These are phyloP conservation scores for Cryomyces minteri DNA, from an alignment of 495 filamentous ascomycete species.

Conservation along the genomic window DNA sequence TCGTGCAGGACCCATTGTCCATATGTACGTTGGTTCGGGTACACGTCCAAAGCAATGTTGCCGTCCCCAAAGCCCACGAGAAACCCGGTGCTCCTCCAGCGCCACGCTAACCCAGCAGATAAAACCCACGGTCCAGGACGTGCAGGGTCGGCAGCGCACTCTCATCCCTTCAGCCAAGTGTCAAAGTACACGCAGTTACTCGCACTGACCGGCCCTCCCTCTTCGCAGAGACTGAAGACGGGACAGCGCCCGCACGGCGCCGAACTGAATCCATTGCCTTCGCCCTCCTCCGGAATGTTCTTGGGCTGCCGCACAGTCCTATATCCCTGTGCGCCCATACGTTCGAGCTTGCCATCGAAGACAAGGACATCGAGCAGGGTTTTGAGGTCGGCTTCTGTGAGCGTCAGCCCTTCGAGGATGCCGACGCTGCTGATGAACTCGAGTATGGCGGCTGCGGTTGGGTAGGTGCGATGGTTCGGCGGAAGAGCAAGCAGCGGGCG, in stretches of 20 bases:
- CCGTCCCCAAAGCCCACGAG: too few relatives aligned
- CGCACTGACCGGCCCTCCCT: constrained; percentile 74
- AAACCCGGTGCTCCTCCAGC: too few relatives aligned
- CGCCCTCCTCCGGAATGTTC: constrained; percentile 19
- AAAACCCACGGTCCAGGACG: background rate
- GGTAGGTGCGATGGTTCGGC: constrained; percentile 52
- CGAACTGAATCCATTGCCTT: constrained; percentile 56
- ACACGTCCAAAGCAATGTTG: too few relatives aligned
- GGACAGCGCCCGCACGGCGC: constrained; percentile 84
- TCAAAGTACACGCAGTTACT: constrained; percentile 82
- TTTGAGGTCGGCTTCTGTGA: constrained; percentile 54
- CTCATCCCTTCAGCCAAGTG: constrained; percentile 40
- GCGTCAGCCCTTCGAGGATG: constrained; percentile 39
- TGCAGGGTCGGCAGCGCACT: background rate
- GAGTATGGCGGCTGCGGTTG: constrained; percentile 55
- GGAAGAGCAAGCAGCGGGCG: constrained; percentile 37
- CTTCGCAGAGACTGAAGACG: constrained; percentile 80
- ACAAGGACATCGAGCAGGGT: constrained; percentile 70
- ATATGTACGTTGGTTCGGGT: too few relatives aligned
- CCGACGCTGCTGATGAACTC: constrained; percentile 43
- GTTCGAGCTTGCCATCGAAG: constrained; percentile 61
- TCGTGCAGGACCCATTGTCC: too few relatives aligned
- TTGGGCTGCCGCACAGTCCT: constrained; percentile 22
- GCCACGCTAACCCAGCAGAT: too few relatives aligned
- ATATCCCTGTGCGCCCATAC: constrained; percentile 10